phyloP scores from a whole-genome alignment of 73 alveolate species.

The Paramecium primaurelia region DNA sequence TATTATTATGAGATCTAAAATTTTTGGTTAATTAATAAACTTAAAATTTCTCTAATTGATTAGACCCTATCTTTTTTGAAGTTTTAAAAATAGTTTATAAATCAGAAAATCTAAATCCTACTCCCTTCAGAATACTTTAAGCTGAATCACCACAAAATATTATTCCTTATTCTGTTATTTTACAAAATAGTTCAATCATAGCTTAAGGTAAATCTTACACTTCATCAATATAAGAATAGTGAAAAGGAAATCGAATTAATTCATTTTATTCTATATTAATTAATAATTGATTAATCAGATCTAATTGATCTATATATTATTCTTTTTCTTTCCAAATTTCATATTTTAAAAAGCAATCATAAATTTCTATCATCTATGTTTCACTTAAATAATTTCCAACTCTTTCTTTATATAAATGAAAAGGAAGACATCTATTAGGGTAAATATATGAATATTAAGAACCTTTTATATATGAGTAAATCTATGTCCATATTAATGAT shows the following conservation, averaged over 20 bases:
- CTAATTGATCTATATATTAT: conserved; percentile 79
- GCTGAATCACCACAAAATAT: conserved; percentile 93
- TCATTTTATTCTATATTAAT: conserved; percentile 42
- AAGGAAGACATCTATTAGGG: conserved; percentile 49
- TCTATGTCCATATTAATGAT: conserved; percentile 83
- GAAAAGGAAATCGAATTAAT: conserved; percentile 62
- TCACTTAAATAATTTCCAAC: conserved; percentile 18
- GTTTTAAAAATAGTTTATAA: conserved; percentile 63
- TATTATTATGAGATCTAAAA: conserved; percentile 82
- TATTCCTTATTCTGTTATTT: conserved; percentile 69
- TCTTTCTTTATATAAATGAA: not conserved
- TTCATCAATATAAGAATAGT: conserved; percentile 83
- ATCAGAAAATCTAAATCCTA: conserved; percentile 84
- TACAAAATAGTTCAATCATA: conserved; percentile 64
- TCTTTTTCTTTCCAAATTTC: conserved; percentile 79
- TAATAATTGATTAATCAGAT: conserved; percentile 74
- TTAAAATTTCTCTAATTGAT: not conserved
- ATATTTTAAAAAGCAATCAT: conserved; percentile 60
- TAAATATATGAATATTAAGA: conserved; percentile 54
- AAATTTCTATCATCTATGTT: not conserved
- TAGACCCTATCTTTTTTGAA: not conserved
- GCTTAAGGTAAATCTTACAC: conserved; percentile 84
- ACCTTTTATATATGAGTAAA: conserved; percentile 83
- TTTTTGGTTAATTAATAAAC: conserved; percentile 51
- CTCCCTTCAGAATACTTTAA: conserved; percentile 87